A percentile compares a stretch with the other conserved stretches of the same genome.
Conservation (phyloP, 371 early-diverging fungal species). For the Lichtheimia hyalospora region DNA sequence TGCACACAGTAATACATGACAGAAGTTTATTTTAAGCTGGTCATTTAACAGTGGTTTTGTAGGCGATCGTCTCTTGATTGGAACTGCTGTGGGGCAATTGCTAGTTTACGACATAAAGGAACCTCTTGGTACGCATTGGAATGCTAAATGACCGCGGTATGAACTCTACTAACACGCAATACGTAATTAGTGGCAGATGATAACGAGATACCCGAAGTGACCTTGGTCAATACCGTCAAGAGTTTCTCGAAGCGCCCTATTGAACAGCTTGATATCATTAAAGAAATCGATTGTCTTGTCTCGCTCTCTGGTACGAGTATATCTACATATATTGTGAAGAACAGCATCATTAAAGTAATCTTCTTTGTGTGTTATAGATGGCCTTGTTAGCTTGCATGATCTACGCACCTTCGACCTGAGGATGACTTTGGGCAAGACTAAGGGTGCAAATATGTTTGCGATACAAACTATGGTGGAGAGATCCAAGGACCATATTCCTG, state of each 20-base stretch:
- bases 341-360: not conserved
- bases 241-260: conserved; percentile 71
- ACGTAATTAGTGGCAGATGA: conserved; percentile 43
- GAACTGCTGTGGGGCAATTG: conserved; percentile 69
- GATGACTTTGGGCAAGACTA: conserved; percentile 69
- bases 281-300: conserved; percentile 75
- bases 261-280: conserved; percentile 77
- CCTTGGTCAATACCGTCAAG: conserved; percentile 67
- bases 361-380: conserved; percentile 42
- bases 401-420: conserved; percentile 67
- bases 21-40: not conserved
- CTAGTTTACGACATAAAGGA: conserved; percentile 72
- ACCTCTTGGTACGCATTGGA: conserved; percentile 44
- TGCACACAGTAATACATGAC: conserved; percentile 51
- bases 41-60: not conserved
- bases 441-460: conserved; percentile 75
- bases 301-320: conserved; percentile 58
- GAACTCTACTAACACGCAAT: not conserved
- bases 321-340: not conserved
- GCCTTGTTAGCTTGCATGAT: conserved; percentile 74
- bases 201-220: conserved; percentile 53
- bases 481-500: conserved; percentile 64
- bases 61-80: conserved; percentile 76
- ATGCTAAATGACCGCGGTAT: not conserved
- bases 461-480: conserved; percentile 73